Conservation (phyloP, 169 alveolate genomes). For the Eimeria sp. region DNA sequence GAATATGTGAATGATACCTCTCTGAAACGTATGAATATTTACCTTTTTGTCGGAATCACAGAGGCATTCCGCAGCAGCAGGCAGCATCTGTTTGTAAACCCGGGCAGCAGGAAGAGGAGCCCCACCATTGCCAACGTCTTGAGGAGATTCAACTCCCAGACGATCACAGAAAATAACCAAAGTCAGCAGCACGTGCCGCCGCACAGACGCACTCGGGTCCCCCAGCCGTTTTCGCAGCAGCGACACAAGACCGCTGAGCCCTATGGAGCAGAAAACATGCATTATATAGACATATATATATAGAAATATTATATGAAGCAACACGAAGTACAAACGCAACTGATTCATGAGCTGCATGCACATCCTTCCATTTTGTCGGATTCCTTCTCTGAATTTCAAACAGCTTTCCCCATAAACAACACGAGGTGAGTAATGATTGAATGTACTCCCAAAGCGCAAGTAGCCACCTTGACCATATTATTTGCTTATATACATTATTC, state of each 20-base stretch:
- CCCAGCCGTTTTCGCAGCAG: constrained; percentile 45
- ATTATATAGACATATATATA: background rate
- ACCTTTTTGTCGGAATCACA: constrained; percentile 66
- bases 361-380: background rate
- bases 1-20: no score
- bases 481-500: background rate
- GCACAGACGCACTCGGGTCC: constrained; percentile 32
- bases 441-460: background rate
- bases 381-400: background rate
- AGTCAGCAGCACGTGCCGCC: constrained; percentile 50
- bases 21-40: background rate
- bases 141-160: background rate
- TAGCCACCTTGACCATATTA: background rate
- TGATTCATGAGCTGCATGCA: background rate
- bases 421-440: background rate
- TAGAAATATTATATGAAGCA: background rate
- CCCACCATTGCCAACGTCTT: background rate
- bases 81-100: constrained; percentile 56
- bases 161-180: constrained; percentile 40
- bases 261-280: background rate
- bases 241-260: constrained; percentile 58
- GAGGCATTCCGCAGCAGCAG: constrained; percentile 69
- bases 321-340: background rate
- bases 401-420: background rate
- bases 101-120: constrained; percentile 25